Evolutionary conservation across 352 stramenopile genomes (phyloP).

Genomic region (Globisporangium carolinianum): DNA sequence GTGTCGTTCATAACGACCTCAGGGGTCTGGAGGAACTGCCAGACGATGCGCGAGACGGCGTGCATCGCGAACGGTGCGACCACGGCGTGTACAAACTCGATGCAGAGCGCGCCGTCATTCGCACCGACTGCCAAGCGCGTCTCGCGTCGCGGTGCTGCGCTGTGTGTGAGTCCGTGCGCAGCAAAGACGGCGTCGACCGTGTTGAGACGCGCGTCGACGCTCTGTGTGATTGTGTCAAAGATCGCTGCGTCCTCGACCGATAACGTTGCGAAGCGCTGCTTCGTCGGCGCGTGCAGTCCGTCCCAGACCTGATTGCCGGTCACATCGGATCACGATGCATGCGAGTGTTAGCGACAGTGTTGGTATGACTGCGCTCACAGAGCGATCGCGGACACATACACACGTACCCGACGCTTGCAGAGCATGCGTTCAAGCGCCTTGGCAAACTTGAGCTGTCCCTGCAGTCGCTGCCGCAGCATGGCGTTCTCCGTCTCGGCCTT

Average conservation of each 20-base stretch:
- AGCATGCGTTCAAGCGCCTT: constrained; percentile 9
- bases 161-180: background rate
- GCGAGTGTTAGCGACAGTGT: too few species aligned
- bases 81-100: constrained; percentile 5
- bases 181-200: background rate
- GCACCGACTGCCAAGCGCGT: background rate
- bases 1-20: constrained; percentile 1
- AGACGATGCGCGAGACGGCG: constrained; percentile 1
- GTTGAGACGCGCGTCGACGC: background rate
- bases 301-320: constrained; percentile 3
- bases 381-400: background rate
- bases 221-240: constrained; percentile 1
- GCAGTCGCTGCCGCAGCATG: constrained; percentile 1
- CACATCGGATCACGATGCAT: background rate
- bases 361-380: too few species aligned
- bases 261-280: background rate
- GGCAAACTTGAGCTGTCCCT: constrained; percentile 9
- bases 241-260: constrained; percentile 3
- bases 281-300: background rate
- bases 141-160: background rate
- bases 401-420: constrained; percentile 4
- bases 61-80: background rate
- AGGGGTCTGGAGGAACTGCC: constrained; percentile 3
- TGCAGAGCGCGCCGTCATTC: background rate
- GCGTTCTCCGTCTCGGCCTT: constrained; percentile 7